A percentile compares a stretch with the other conserved stretches of the same genome.
Evolutionary conservation across 1,284 basidiomycete genomes (phyloP).

Genomic region (Ceratobasidium papillatum): DNA sequence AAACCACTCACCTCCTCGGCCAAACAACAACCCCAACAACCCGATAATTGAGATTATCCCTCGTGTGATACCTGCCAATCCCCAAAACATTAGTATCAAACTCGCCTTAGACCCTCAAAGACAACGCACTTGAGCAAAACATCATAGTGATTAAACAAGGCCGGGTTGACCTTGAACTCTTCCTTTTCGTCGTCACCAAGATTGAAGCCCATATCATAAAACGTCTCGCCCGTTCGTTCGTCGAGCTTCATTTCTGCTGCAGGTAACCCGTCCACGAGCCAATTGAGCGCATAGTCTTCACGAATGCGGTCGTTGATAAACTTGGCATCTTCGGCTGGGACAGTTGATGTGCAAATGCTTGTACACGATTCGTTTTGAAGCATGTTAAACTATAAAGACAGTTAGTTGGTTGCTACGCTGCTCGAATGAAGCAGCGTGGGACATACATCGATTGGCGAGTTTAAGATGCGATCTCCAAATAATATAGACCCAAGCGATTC

Average conservation of each 20-base stretch:
- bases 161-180: conserved; percentile 64
- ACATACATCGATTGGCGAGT: conserved; percentile 85
- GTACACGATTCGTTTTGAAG: conserved; percentile 76
- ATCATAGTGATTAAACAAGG: conserved; percentile 93
- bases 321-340: conserved; percentile 77
- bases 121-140: conserved; percentile 72
- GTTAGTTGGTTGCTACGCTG: conserved; percentile 1
- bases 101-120: background rate
- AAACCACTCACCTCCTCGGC: conserved; percentile 71
- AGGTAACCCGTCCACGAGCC: conserved; percentile 94
- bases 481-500: conserved; percentile 93
- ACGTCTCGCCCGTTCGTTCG: conserved; percentile 76
- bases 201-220: conserved; percentile 90
- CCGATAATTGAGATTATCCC: conserved; percentile 72
- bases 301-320: conserved; percentile 93
- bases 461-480: conserved; percentile 95
- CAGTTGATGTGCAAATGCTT: conserved; percentile 72
- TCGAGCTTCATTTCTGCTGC: conserved; percentile 92
- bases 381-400: conserved; percentile 71
- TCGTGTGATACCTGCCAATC: conserved; percentile 77
- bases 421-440: background rate
- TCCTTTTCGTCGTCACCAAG: conserved; percentile 71
- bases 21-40: conserved; percentile 94
- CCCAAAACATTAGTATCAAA: conserved; percentile 44
- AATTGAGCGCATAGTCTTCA: conserved; percentile 94